Conservation (phyloP, 2,329 filamentous ascomycete species). For the Aurifilum marmelostoma region DNA sequence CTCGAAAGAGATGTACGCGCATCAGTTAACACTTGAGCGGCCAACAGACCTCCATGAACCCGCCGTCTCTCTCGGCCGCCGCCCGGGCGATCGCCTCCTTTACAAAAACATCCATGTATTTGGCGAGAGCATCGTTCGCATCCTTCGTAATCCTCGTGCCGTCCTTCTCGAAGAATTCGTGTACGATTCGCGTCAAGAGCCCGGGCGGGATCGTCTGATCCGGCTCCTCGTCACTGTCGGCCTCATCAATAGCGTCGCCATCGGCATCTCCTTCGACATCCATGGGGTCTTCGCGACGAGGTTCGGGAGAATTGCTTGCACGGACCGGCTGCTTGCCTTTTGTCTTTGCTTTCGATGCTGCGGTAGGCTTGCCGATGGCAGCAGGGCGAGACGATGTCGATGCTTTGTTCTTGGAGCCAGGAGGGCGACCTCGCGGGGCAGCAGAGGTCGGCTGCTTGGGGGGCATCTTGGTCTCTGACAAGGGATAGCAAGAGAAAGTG, state of each 20-base stretch:
- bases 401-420: slow-evolving; percentile 29
- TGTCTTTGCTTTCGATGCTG: slow-evolving; percentile 28
- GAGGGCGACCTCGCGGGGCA: slow-evolving; percentile 42
- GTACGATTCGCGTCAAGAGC: slow-evolving; percentile 74
- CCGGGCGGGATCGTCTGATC: slow-evolving; percentile 68
- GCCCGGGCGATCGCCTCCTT: slow-evolving; percentile 84
- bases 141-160: slow-evolving; percentile 75
- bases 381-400: slow-evolving; percentile 28
- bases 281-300: slow-evolving; percentile 40
- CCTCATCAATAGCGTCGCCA: slow-evolving; percentile 23
- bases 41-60: slow-evolving; percentile 71
- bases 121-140: slow-evolving; percentile 75
- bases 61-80: slow-evolving; percentile 68
- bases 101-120: slow-evolving; percentile 91
- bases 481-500: neutral
- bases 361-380: slow-evolving; percentile 21
- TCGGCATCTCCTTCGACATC: slow-evolving; percentile 36
- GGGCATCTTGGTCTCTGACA: slow-evolving; percentile 42
- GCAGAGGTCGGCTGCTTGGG: slow-evolving; percentile 44
- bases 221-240: slow-evolving; percentile 32
- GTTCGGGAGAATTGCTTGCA: slow-evolving; percentile 28
- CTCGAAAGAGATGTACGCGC: neutral
- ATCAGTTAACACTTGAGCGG: neutral
- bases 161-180: slow-evolving; percentile 76
- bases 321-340: slow-evolving; percentile 25